Evolutionary conservation across 306 rosid genomes (phyloP).

Genomic region (Cicer pinnatifidum): DNA sequence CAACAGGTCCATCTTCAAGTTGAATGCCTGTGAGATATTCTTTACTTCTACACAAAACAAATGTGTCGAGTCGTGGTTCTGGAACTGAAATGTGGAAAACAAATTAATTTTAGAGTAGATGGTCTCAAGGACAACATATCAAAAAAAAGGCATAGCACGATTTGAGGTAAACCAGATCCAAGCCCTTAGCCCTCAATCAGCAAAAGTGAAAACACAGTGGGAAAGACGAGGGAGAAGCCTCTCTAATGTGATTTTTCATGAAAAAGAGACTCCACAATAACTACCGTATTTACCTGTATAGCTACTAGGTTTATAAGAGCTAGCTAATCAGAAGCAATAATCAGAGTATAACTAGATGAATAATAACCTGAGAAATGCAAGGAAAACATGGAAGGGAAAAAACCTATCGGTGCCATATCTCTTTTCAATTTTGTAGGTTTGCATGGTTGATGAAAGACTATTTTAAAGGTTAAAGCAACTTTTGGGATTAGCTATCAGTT

Average conservation of each 20-base stretch:
- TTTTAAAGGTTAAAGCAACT: not conserved
- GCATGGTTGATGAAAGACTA: not conserved
- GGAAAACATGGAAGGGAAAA: not conserved
- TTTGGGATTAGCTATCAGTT: not conserved
- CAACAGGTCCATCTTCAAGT: constrained; percentile 81
- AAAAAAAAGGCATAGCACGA: too few relatives aligned
- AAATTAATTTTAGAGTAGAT: not conserved
- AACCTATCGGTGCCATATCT: not conserved
- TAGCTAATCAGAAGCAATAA: not conserved
- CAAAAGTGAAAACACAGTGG: too few relatives aligned
- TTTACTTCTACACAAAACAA: constrained; percentile 89
- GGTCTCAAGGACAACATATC: too few relatives aligned
- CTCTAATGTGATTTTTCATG: not conserved
- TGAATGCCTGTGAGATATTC: constrained; percentile 79
- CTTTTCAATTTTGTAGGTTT: not conserved
- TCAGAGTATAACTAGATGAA: not conserved
- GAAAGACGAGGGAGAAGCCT: too few relatives aligned
- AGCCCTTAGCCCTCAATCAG: too few relatives aligned
- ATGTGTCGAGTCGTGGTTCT: constrained; percentile 73
- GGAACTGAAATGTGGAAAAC: constrained; percentile 61
- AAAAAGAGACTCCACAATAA: constrained; percentile 18
- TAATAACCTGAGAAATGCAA: not conserved
- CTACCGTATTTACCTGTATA: too few relatives aligned
- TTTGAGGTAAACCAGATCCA: too few relatives aligned
- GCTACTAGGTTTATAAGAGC: too few relatives aligned